A percentile compares a stretch with the other conserved stretches of the same genome.
Evolutionary conservation across 1,139 yeast species (phyloP).

Genomic region (Wickerhamiella infanticola): DNA sequence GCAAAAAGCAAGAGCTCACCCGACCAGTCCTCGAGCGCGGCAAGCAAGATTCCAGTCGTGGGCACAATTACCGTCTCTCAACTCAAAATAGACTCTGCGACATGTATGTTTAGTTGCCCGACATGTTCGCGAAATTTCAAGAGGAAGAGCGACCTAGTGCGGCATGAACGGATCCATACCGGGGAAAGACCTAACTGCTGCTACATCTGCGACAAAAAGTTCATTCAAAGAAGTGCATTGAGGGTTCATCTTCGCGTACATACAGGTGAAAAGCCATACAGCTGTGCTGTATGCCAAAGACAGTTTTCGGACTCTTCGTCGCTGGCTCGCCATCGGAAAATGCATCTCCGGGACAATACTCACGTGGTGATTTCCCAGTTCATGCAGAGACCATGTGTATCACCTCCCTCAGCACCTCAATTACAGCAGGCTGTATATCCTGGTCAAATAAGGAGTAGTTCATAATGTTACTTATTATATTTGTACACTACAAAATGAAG

Average conservation of each 20-base stretch:
- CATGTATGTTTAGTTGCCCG: constrained; percentile 11
- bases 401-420: neutral
- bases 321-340: constrained; percentile 27
- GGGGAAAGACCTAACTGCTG: constrained; percentile 79
- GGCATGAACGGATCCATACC: constrained; percentile 77
- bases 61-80: constrained; percentile 3
- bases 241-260: constrained; percentile 65
- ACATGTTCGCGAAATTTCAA: constrained; percentile 33
- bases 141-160: constrained; percentile 48
- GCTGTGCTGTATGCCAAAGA: constrained; percentile 29
- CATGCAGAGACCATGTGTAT: neutral
- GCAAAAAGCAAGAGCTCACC: neutral
- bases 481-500: neutral
- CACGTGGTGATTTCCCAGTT: neutral
- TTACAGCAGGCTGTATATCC: no score
- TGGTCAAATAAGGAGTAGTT: no score
- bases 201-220: constrained; percentile 63
- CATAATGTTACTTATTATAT: no score
- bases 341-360: constrained; percentile 33
- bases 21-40: neutral
- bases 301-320: constrained; percentile 29
- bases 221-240: constrained; percentile 43
- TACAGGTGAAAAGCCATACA: constrained; percentile 33
- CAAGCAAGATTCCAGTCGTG: constrained; percentile 5
- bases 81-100: constrained; percentile 4